phyloP scores from a whole-genome alignment of 2,329 filamentous ascomycete species.

The Pseudogymnoascus sp. region DNA sequence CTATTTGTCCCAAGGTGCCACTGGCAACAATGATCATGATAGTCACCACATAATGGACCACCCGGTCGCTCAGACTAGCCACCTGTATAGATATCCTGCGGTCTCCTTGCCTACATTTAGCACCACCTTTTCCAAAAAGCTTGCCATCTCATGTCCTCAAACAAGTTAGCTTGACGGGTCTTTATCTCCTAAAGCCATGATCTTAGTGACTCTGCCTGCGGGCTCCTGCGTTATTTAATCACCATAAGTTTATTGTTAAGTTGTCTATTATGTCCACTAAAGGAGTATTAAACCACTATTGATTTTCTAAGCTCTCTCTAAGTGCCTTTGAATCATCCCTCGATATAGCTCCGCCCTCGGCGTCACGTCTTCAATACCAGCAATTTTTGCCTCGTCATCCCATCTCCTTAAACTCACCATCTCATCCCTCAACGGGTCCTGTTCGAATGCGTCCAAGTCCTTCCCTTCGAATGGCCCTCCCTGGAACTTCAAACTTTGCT shows the following conservation, averaged over 20 bases:
- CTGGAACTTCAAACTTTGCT: conserved; percentile 33
- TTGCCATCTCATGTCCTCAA: too few relatives aligned
- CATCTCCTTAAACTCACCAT: conserved; percentile 33
- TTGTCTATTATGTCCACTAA: background rate
- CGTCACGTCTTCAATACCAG: conserved; percentile 19
- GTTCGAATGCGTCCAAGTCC: conserved; percentile 27
- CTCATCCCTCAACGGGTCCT: conserved; percentile 29
- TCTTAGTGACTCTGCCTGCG: background rate
- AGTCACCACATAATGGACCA: too few relatives aligned
- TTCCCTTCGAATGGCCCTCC: conserved; percentile 31
- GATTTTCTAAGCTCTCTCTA: conserved; percentile 13
- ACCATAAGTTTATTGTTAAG: conserved; percentile 21
- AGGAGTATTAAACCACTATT: background rate
- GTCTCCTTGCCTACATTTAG: too few relatives aligned
- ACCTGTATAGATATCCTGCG: too few relatives aligned
- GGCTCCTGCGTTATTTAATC: conserved; percentile 30
- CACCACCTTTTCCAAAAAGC: too few relatives aligned
- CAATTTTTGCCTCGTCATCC: conserved; percentile 34
- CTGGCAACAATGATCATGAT: too few relatives aligned
- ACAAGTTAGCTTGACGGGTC: too few relatives aligned
- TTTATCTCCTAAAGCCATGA: conserved; percentile 19
- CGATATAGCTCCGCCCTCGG: conserved; percentile 26
- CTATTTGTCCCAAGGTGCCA: too few relatives aligned
- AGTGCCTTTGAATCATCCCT: conserved; percentile 25
- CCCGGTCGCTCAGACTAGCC: too few relatives aligned